phyloP scores from a whole-genome alignment of 140 eudicot species.

The Stevia rebaudiana region DNA sequence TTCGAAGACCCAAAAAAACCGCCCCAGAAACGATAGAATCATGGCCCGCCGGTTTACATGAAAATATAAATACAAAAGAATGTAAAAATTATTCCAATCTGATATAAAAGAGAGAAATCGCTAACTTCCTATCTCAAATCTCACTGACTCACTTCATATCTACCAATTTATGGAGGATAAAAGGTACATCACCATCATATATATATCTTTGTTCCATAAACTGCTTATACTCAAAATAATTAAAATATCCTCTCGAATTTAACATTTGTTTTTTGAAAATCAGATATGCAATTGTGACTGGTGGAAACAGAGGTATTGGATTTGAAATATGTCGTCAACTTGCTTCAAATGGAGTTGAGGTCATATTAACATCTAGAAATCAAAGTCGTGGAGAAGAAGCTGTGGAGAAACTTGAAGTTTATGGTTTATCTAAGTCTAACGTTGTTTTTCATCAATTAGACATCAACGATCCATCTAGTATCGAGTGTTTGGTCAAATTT shows the following conservation, averaged over 20 bases:
- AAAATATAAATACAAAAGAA: no score
- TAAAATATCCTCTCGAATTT: not conserved
- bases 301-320: not conserved
- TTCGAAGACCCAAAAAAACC: no score
- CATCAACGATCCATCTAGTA: not conserved
- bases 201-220: not conserved
- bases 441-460: not conserved
- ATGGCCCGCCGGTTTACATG: no score
- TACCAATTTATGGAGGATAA: not conserved
- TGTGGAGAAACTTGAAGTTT: not conserved
- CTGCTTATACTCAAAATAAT: not conserved
- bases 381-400: not conserved
- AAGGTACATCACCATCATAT: not conserved
- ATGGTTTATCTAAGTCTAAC: no score
- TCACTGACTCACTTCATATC: not conserved
- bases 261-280: not conserved
- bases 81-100: no score
- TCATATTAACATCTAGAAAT: conserved; percentile 2
- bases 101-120: not conserved
- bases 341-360: not conserved
- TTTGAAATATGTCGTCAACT: conserved; percentile 6
- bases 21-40: no score
- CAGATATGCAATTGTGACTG: not conserved
- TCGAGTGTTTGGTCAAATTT: not conserved
- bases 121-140: not conserved